Percentiles rank a stretch among this genome's conserved stretches.
phyloP scores from a whole-genome alignment of 768 basidiomycete species.

The Chalciporus sphaerocephalus region DNA sequence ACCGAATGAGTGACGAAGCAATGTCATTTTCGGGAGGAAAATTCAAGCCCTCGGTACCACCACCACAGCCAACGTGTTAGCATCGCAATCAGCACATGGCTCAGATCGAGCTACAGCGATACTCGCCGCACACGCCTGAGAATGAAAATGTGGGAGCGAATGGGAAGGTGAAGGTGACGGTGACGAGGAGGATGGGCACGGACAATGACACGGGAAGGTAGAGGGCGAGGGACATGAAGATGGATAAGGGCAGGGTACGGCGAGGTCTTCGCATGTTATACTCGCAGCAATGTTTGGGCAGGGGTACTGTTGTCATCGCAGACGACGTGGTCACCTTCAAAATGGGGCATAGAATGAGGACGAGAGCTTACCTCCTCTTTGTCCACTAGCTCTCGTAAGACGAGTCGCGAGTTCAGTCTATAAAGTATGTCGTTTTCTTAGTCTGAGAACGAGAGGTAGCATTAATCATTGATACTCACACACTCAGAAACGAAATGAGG shows the following conservation, averaged over 20 bases:
- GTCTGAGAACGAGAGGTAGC: neutral
- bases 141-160: neutral
- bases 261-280: neutral
- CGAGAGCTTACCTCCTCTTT: constrained; percentile 21
- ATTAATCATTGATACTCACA: constrained; percentile 22
- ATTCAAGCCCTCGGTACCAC: neutral
- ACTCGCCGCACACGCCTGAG: neutral
- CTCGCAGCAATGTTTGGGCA: constrained; percentile 25
- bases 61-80: neutral
- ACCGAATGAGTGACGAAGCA: neutral
- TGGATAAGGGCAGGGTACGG: neutral
- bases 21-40: neutral
- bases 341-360: neutral
- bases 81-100: neutral
- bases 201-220: neutral
- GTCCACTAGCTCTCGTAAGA: constrained; percentile 26
- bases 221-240: constrained; percentile 10
- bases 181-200: neutral
- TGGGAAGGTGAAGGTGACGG: neutral
- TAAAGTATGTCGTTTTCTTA: neutral
- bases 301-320: constrained; percentile 11
- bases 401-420: constrained; percentile 28
- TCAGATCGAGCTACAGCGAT: neutral
- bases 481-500: constrained; percentile 36
- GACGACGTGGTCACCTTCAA: neutral